Conservation (phyloP, 192 early-diverging fungal species). For the Chytriomyces sp. region DNA sequence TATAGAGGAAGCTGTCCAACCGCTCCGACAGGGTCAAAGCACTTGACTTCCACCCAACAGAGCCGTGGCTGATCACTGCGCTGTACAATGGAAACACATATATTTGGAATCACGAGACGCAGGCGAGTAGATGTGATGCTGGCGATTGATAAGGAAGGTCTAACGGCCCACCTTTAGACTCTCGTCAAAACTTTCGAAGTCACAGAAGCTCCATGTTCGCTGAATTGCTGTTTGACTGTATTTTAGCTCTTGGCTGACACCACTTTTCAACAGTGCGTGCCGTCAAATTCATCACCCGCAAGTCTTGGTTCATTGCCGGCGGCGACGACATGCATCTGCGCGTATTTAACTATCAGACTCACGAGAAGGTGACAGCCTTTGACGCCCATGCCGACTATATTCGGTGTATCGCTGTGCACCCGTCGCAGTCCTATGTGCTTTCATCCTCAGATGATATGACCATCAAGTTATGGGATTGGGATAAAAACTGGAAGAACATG, state of each 20-base stretch:
- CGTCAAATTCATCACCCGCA: conserved; percentile 95
- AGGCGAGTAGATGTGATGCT: conserved; percentile 56
- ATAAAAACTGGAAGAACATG: conserved; percentile 95
- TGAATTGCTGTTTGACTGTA: conserved; percentile 2
- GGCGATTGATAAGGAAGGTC: not conserved
- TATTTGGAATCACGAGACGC: conserved; percentile 99
- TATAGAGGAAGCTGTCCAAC: conserved; percentile 63
- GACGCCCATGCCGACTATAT: conserved; percentile 98
- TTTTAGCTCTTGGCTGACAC: not conserved
- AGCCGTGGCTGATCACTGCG: conserved; percentile 96
- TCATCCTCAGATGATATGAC: conserved; percentile 96
- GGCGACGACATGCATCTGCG: conserved; percentile 97
- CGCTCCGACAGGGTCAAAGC: conserved; percentile 95
- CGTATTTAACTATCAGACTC: conserved; percentile 99
- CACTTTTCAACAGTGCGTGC: conserved; percentile 78
- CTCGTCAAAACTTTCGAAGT: conserved; percentile 98
- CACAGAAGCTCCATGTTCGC: conserved; percentile 84
- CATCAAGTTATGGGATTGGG: conserved; percentile 99
- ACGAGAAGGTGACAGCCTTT: conserved; percentile 94
- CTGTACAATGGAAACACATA: conserved; percentile 95
- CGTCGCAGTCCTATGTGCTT: conserved; percentile 90
- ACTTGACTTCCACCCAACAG: conserved; percentile 97
- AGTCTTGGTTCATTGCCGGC: conserved; percentile 95
- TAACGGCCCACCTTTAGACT: conserved; percentile 54
- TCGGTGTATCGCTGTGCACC: conserved; percentile 94